Conservation (phyloP, 2,329 filamentous ascomycete species). For the Diaporthe aspalathi region DNA sequence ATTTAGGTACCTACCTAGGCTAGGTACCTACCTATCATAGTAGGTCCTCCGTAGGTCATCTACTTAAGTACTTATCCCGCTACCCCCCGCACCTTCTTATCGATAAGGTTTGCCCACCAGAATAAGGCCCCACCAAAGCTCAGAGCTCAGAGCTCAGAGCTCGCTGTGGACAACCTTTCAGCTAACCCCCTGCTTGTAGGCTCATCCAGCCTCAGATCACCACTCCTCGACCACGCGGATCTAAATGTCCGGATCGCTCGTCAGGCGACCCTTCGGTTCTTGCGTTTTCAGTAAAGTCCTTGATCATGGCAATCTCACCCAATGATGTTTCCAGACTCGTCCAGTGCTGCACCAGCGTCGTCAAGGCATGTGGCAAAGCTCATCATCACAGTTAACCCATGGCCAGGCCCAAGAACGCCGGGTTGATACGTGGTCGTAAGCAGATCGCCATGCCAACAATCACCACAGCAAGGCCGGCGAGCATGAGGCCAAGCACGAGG, state of each 20-base stretch:
- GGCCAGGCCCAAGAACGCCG: conserved; percentile 31
- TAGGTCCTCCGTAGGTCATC: no score
- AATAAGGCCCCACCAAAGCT: not conserved
- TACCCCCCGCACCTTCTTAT: conserved; percentile 6
- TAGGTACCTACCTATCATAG: no score
- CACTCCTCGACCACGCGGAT: conserved; percentile 30
- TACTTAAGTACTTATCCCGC: no score
- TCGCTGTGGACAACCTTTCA: no score
- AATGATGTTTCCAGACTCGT: conserved; percentile 68
- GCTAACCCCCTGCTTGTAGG: conserved; percentile 50
- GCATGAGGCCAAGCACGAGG: conserved; percentile 59
- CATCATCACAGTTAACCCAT: conserved; percentile 29
- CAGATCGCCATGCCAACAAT: conserved; percentile 56
- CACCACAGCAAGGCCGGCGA: conserved; percentile 56
- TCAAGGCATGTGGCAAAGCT: conserved; percentile 48
- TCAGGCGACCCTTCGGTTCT: conserved; percentile 50
- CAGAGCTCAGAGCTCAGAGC: not conserved
- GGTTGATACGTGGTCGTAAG: not conserved
- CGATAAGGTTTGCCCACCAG: not conserved
- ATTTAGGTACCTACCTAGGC: no score
- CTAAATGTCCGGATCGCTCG: not conserved
- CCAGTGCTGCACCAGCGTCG: conserved; percentile 62
- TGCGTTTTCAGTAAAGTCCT: conserved; percentile 60
- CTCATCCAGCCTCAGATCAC: conserved; percentile 43
- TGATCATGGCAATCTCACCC: conserved; percentile 66